phyloP scores from a whole-genome alignment of 441 rosid genomes.

The Eugenia klotzschiana region DNA sequence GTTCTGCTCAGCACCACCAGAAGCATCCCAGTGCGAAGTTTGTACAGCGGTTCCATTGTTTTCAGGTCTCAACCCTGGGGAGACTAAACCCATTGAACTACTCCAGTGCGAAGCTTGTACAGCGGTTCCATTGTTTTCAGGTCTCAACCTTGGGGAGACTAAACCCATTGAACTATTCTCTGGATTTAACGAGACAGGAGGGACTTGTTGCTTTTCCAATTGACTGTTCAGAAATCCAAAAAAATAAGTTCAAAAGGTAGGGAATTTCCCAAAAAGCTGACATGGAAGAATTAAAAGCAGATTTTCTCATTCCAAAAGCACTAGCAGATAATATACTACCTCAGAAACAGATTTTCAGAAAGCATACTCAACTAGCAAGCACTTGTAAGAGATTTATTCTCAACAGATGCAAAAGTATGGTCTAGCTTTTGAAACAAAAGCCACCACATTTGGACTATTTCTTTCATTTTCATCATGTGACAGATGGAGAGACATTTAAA shows the following conservation, averaged over 20 bases:
- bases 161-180: not conserved
- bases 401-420: not conserved
- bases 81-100: not conserved
- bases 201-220: not conserved
- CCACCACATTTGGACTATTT: not conserved
- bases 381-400: not conserved
- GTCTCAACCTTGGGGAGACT: not conserved
- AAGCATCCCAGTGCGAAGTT: not conserved
- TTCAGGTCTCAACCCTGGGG: not conserved
- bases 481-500: not conserved
- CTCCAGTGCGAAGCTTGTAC: not conserved
- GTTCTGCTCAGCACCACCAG: not conserved
- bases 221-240: not conserved
- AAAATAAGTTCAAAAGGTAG: not conserved
- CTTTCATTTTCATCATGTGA: not conserved
- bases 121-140: not conserved
- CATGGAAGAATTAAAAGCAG: not conserved
- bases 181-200: conserved; percentile 1
- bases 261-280: not conserved
- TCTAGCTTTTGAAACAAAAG: not conserved
- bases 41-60: not conserved
- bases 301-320: not conserved
- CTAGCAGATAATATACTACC: not conserved
- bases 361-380: not conserved
- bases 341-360: not conserved